Conservation (phyloP, 805 yeast genomes). For the Kodamaea lidongshanica region DNA sequence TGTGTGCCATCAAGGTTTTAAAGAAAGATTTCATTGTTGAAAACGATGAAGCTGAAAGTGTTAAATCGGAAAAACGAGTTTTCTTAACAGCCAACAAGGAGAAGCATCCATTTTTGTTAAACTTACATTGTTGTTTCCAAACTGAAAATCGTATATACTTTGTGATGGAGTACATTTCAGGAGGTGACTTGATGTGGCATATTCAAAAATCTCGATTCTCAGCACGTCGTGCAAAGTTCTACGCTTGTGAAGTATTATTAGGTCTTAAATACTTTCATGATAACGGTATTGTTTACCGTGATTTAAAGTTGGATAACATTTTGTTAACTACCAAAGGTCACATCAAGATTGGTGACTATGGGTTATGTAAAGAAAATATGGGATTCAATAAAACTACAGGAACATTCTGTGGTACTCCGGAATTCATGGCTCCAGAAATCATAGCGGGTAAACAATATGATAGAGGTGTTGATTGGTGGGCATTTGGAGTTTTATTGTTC, state of each 20-base stretch:
- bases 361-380: slow-evolving; percentile 92
- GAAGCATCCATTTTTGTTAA: slow-evolving; percentile 87
- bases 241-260: slow-evolving; percentile 91
- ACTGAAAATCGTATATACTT: slow-evolving; percentile 95
- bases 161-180: slow-evolving; percentile 96
- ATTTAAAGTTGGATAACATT: slow-evolving; percentile 91
- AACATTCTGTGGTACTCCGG: slow-evolving; percentile 98
- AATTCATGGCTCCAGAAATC: slow-evolving; percentile 98
- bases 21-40: slow-evolving; percentile 94
- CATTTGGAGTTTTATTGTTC: slow-evolving; percentile 91
- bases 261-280: slow-evolving; percentile 93
- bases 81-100: slow-evolving; percentile 79
- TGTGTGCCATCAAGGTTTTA: slow-evolving; percentile 94
- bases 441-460: slow-evolving; percentile 88
- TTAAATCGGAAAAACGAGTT: slow-evolving; percentile 90
- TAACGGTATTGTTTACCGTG: slow-evolving; percentile 93
- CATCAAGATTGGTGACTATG: slow-evolving; percentile 94
- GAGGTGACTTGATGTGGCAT: slow-evolving; percentile 99
- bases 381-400: slow-evolving; percentile 79
- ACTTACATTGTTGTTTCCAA: slow-evolving; percentile 92
- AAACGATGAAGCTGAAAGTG: slow-evolving; percentile 93
- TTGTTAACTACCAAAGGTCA: slow-evolving; percentile 86
- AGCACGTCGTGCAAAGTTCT: slow-evolving; percentile 88
- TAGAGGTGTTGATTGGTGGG: slow-evolving; percentile 99
- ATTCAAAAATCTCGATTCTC: slow-evolving; percentile 89